Percentiles rank a stretch among this genome's conserved stretches.
Evolutionary conservation across 2,329 filamentous ascomycete species (phyloP).

Genomic region (Venturiaceae sp.): DNA sequence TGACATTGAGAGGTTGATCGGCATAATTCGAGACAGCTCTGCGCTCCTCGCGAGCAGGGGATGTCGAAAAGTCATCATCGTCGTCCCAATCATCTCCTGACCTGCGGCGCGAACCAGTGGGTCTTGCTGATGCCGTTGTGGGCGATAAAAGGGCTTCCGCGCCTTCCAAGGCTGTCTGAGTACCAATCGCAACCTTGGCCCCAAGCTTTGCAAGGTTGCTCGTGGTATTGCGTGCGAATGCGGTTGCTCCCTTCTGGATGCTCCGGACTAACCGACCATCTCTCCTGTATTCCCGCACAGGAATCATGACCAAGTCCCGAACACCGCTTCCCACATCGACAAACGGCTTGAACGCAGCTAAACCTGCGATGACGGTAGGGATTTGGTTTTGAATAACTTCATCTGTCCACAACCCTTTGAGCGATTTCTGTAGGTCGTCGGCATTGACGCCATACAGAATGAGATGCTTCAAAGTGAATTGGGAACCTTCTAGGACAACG

Average conservation of each 20-base stretch:
- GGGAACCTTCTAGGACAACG: conserved; percentile 77
- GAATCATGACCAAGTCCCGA: conserved; percentile 76
- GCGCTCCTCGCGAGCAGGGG: conserved; percentile 48
- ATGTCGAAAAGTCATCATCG: conserved; percentile 48
- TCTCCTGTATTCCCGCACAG: conserved; percentile 85
- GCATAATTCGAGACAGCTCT: conserved; percentile 87
- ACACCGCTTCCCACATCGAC: conserved; percentile 78
- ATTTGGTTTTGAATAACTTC: conserved; percentile 87
- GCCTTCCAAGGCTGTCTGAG: conserved; percentile 83
- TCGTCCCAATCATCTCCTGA: conserved; percentile 33
- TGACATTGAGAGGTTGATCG: conserved; percentile 81
- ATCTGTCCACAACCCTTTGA: conserved; percentile 95
- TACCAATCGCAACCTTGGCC: conserved; percentile 88
- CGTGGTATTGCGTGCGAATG: conserved; percentile 88
- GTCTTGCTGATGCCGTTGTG: conserved; percentile 7
- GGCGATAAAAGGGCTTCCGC: conserved; percentile 67
- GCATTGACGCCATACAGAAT: conserved; percentile 90
- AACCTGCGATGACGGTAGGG: conserved; percentile 74
- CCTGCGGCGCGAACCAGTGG: neutral
- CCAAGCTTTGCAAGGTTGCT: conserved; percentile 91
- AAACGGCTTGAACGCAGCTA: conserved; percentile 81
- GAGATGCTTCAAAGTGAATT: conserved; percentile 75
- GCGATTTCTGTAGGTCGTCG: conserved; percentile 80
- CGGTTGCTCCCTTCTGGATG: conserved; percentile 79
- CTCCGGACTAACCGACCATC: conserved; percentile 88